Evolutionary conservation across 2,329 filamentous ascomycete species (phyloP).

Genomic region (Diaporthe ilicicola): DNA sequence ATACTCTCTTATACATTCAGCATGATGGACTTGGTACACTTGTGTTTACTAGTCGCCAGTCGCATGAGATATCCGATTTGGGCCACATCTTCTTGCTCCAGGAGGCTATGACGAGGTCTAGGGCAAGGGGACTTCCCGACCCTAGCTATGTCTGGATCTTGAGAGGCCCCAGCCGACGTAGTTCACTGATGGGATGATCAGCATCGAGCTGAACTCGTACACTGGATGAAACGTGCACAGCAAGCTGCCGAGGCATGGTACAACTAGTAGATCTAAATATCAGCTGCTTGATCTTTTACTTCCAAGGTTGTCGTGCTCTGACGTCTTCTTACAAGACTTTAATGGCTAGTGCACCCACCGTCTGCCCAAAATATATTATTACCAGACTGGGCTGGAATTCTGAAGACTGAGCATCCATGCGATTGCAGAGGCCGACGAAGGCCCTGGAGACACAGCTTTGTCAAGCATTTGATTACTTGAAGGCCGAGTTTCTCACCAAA

Average conservation of each 20-base stretch:
- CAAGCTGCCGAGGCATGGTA: not conserved
- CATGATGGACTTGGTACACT: not conserved
- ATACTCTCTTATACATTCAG: not conserved
- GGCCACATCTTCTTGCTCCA: not conserved
- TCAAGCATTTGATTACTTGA: not conserved
- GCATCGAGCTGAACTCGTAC: not conserved
- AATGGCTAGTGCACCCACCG: too few species aligned
- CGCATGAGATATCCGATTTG: conserved; percentile 5
- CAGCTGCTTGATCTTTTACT: too few species aligned
- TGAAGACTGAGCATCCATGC: not conserved
- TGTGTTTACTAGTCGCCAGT: conserved; percentile 1
- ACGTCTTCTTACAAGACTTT: not conserved
- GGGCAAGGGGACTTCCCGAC: not conserved
- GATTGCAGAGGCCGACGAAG: not conserved
- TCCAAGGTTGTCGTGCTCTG: not conserved
- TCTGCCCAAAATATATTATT: not conserved
- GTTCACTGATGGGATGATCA: conserved; percentile 5
- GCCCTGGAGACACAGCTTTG: not conserved
- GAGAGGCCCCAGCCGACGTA: not conserved
- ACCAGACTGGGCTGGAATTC: too few species aligned
- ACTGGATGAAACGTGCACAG: conserved; percentile 1
- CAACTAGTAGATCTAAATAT: not conserved
- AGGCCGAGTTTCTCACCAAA: too few species aligned
- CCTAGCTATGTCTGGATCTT: not conserved
- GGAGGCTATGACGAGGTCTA: conserved; percentile 1